Percentiles rank a stretch among this genome's conserved stretches.
Evolutionary conservation across 371 early-diverging fungal species (phyloP).

Genomic region (Apophysomyces ossiformis): DNA sequence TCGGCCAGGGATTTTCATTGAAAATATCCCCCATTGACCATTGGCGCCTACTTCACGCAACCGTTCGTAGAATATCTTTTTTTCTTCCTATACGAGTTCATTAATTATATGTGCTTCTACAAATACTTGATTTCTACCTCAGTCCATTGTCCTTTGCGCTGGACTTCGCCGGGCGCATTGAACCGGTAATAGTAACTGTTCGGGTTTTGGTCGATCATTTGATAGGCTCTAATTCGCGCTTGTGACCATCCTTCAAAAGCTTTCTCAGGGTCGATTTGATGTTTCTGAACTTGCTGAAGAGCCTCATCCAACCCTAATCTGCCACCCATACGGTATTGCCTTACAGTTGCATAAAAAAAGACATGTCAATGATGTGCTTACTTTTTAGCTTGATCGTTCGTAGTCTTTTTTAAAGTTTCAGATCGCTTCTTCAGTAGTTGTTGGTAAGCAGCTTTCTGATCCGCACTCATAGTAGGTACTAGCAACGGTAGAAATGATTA

Average conservation of each 20-base stretch:
- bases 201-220: conserved; percentile 87
- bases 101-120: background rate
- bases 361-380: conserved; percentile 23
- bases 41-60: conserved; percentile 87
- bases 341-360: conserved; percentile 6
- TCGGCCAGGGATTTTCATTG: conserved; percentile 92
- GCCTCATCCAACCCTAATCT: conserved; percentile 89
- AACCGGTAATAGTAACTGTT: conserved; percentile 96
- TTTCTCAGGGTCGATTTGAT: conserved; percentile 72
- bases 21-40: conserved; percentile 96
- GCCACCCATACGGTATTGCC: conserved; percentile 11
- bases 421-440: conserved; percentile 80
- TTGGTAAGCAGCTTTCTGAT: conserved; percentile 81
- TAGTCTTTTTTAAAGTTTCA: conserved; percentile 73
- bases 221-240: conserved; percentile 90
- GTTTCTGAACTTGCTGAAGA: conserved; percentile 80
- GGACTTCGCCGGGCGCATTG: conserved; percentile 94
- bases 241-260: conserved; percentile 95
- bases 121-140: conserved; percentile 31
- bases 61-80: conserved; percentile 79
- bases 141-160: conserved; percentile 89
- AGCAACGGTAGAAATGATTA: background rate
- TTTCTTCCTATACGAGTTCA: conserved; percentile 62
- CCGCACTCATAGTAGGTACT: conserved; percentile 64
- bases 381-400: conserved; percentile 77